Evolutionary conservation across 1,284 basidiomycete genomes (phyloP), one percentile per base, ranked within the genome.

Genomic region (Puccinia hordei): DNA sequence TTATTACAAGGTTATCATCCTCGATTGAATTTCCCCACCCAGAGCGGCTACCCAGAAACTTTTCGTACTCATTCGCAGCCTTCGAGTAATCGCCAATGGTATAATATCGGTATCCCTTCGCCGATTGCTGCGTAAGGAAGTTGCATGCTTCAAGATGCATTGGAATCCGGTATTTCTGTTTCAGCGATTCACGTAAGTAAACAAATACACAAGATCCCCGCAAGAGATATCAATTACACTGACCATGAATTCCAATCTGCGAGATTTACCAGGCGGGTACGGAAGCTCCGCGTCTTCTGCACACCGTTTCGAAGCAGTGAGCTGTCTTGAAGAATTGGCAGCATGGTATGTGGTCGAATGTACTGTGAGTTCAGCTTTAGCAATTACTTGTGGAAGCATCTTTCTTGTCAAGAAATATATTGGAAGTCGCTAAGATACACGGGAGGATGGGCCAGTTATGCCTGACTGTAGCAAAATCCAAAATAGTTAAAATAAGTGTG

Each of bases 221-320:
- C 19, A 63, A 63, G 19, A 3, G 2, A 41, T 38, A 41, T 33
- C 2, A 38, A 22, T n/a, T 41, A 19, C 12, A 30, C 61, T 63
- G 61, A 63, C 61, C 61, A 63, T 38, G 19, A 38, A 63, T 63
- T 63, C 35, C 17, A 63, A n/a, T 63, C 61, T 63, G 35, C 61
- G 35, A 22, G 35, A 63, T 38, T 63, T 63, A 24, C n/a, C 13
- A 13, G 53, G 57, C 30, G 6, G 24, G 30, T 33, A 15, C 9
- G 30, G 57, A 59, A 33, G 27, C 30, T 33, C 12, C 30, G 9
- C 27, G 57, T 30, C 27, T 59, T 30, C 30, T 59, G 57, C 57
- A 59, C 27, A 59, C 13, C n/a, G 57, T 33, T 33, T 59, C 1
- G 4, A 55, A 55, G 53, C 2, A 55, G 53, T 24, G 53, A 27